These are phyloP conservation scores for Purpureocillium lavendulum DNA, from an alignment of 2,329 filamentous ascomycete genomes.

Conservation along the genomic window DNA sequence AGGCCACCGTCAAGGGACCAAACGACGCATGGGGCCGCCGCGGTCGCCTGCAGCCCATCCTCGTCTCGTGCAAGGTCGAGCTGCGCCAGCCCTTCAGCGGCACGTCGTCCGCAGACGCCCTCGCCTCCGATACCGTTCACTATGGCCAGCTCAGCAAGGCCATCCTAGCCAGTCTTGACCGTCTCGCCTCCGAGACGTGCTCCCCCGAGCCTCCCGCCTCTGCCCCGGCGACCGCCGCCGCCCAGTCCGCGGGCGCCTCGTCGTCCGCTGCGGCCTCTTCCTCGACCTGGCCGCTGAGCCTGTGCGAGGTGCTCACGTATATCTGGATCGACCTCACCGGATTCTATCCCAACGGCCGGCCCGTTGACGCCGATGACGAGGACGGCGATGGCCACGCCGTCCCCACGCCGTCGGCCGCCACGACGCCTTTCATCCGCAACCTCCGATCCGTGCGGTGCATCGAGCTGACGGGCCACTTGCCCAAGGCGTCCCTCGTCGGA, in stretches of 20 bases:
- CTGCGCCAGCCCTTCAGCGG: conserved; percentile 47
- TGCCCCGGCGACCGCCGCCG: background rate
- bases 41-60: conserved; percentile 50
- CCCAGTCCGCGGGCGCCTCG: background rate
- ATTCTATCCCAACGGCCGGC: conserved; percentile 8
- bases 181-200: conserved; percentile 9
- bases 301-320: conserved; percentile 19
- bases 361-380: conserved; percentile 1
- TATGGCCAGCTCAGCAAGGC: conserved; percentile 65
- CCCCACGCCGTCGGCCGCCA: too few species aligned
- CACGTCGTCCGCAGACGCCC: conserved; percentile 49
- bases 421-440: conserved; percentile 19
- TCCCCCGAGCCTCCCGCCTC: background rate
- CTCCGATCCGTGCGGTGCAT: conserved; percentile 32
- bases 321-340: conserved; percentile 25
- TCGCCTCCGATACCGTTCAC: conserved; percentile 65
- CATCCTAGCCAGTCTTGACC: conserved; percentile 40
- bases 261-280: background rate
- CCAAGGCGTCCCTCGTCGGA: conserved; percentile 62
- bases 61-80: conserved; percentile 51
- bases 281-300: conserved; percentile 4
- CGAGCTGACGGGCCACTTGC: conserved; percentile 46
- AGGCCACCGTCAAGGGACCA: conserved; percentile 45
- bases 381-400: too few species aligned
- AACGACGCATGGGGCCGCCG: conserved; percentile 61